Evolutionary conservation across 2,329 filamentous ascomycete species (phyloP).

Genomic region (Orbilia ellipsospora): DNA sequence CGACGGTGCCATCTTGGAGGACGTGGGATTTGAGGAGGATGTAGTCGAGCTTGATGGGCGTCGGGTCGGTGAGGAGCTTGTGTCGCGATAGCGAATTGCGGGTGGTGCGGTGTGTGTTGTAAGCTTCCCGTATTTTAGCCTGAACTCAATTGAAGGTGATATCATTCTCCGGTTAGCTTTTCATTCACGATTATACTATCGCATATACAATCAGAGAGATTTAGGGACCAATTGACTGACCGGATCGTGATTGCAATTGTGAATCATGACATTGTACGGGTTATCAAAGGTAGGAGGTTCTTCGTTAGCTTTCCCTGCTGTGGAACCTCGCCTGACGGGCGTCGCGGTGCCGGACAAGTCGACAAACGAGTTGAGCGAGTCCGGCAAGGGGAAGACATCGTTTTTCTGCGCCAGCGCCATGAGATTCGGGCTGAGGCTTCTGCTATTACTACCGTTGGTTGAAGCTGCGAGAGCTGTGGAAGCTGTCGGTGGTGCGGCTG

Average conservation of each 20-base stretch:
- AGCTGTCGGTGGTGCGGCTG: conserved; percentile 11
- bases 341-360: conserved; percentile 55
- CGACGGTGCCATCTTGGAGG: conserved; percentile 62
- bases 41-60: conserved; percentile 74
- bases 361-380: conserved; percentile 55
- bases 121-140: conserved; percentile 76
- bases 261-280: conserved; percentile 79
- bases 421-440: conserved; percentile 9
- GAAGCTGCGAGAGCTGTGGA: no score
- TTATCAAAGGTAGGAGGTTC: conserved; percentile 66
- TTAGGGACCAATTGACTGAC: conserved; percentile 65
- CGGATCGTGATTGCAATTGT: conserved; percentile 73
- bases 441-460: no score
- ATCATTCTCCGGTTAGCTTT: conserved; percentile 3
- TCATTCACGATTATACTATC: background rate
- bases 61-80: conserved; percentile 80
- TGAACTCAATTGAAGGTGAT: conserved; percentile 60
- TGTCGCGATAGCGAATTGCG: conserved; percentile 80
- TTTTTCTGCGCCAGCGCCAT: conserved; percentile 38
- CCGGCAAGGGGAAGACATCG: conserved; percentile 53
- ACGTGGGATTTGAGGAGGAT: conserved; percentile 65
- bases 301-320: conserved; percentile 23
- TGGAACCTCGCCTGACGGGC: conserved; percentile 53
- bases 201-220: background rate
- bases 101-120: conserved; percentile 77